Base-by-base conservation (phyloP, 331 rosid genomes). In the Cydonia oblonga region DNA sequence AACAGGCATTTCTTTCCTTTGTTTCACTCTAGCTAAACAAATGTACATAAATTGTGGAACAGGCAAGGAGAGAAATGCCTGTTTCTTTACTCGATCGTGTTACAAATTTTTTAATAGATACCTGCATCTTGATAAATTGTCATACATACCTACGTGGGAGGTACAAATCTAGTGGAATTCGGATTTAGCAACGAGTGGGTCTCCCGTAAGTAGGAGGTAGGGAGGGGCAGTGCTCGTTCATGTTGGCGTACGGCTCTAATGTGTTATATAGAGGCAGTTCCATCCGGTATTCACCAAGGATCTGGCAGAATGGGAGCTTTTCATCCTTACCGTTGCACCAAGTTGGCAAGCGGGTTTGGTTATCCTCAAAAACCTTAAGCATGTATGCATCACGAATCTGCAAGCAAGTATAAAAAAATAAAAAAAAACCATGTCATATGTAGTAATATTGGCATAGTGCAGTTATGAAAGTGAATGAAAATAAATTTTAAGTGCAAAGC, bases 381-480 rank as follows among this genome's bases (percentile, higher is more conserved):
- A 85, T 85, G 81, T 90, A 92, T 13, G 98, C 98, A 76, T 92
- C 96, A 10, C 92, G 90, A 72, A 92, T 92, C 98, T 92, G 84
- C 69, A 30, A 28, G 51, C 12, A 20, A 44, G n/a, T n/a, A n/a
- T n/a, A n/a, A n/a, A n/a, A n/a, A n/a, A n/a, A n/a, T n/a, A n/a
- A n/a, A n/a, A 53, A 38, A 74, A 16, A 46, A 25, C 52, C 60
- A 23, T 60, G 70, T 73, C 69, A 75, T 63, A 19, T 72, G 26
- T 28, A 24, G 74, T 44, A 14, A 54, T 25, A 10, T 20, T 12
- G 33, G 30, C 3, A 56, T 0, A 13, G 30, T 3, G 28, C 19
- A 10, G 13, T 25, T n/a, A 26, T 26, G 20, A 14, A 60, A 60
- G 68, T 14, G 46, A n/a, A 40, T 2, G 19, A 33, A 13, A 28